Conservation (phyloP, 306 rosid genomes). For the Mucuna pruriens region DNA sequence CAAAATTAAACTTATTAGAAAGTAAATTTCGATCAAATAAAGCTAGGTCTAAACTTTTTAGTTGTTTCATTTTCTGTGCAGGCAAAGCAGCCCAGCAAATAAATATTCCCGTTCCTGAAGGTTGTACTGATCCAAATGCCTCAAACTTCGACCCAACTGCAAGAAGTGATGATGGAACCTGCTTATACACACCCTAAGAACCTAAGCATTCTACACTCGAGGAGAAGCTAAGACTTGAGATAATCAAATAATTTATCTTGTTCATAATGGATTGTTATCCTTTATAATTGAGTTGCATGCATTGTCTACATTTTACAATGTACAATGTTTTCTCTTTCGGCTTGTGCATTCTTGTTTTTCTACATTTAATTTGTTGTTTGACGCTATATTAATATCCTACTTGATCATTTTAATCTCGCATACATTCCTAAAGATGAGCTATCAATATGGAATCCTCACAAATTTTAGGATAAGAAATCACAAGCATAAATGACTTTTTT, state of each 20-base stretch:
- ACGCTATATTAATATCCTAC: not conserved
- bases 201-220: slow-evolving; percentile 31
- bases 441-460: not conserved
- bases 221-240: slow-evolving; percentile 37
- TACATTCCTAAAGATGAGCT: not conserved
- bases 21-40: not conserved
- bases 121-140: slow-evolving; percentile 75
- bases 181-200: slow-evolving; percentile 53
- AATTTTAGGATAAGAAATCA: no score
- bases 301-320: not conserved
- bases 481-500: no score
- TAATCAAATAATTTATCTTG: slow-evolving; percentile 16
- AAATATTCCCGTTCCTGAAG: slow-evolving; percentile 65
- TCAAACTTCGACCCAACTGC: slow-evolving; percentile 79
- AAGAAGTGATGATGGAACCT: slow-evolving; percentile 84
- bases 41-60: not conserved
- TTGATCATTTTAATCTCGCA: not conserved
- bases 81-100: slow-evolving; percentile 86
- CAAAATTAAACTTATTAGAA: not conserved
- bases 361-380: not conserved
- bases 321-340: not conserved
- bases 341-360: not conserved
- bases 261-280: slow-evolving; percentile 44
- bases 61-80: slow-evolving; percentile 29
- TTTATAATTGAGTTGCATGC: slow-evolving; percentile 45